Evolutionary conservation across 805 yeast genomes (phyloP).

Genomic region (Saccharomycopsis sp.): DNA sequence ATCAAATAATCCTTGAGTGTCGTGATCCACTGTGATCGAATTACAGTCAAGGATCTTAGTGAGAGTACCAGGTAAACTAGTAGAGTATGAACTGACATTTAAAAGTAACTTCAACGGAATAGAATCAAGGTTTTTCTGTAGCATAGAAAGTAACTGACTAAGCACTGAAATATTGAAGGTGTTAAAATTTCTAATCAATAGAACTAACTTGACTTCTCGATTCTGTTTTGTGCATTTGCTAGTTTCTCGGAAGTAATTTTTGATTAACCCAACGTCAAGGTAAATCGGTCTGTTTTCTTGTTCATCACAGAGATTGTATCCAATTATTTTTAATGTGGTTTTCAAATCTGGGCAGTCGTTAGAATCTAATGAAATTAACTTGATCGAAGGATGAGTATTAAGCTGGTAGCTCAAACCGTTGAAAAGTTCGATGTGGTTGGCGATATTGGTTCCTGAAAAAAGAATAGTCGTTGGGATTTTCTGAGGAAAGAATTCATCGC

Average conservation of each 20-base stretch:
- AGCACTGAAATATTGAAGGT: constrained; percentile 13
- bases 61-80: background rate
- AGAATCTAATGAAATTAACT: constrained; percentile 15
- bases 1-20: constrained; percentile 3
- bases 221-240: background rate
- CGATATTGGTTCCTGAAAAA: constrained; percentile 17
- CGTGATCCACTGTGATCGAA: constrained; percentile 3
- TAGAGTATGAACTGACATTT: constrained; percentile 13
- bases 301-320: constrained; percentile 1
- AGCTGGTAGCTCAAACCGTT: background rate
- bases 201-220: constrained; percentile 9
- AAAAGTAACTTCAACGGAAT: constrained; percentile 15
- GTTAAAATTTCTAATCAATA: constrained; percentile 15
- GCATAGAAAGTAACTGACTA: constrained; percentile 1
- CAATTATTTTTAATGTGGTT: constrained; percentile 9
- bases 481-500: constrained; percentile 32
- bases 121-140: constrained; percentile 6
- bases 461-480: constrained; percentile 14
- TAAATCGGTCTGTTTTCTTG: background rate
- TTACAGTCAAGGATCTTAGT: constrained; percentile 8
- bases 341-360: constrained; percentile 12
- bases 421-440: constrained; percentile 11
- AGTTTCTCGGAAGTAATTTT: constrained; percentile 5
- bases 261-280: constrained; percentile 12
- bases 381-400: constrained; percentile 1